Evolutionary conservation across 2,329 filamentous ascomycete genomes (phyloP).

Genomic region (Diaporthe sp.): DNA sequence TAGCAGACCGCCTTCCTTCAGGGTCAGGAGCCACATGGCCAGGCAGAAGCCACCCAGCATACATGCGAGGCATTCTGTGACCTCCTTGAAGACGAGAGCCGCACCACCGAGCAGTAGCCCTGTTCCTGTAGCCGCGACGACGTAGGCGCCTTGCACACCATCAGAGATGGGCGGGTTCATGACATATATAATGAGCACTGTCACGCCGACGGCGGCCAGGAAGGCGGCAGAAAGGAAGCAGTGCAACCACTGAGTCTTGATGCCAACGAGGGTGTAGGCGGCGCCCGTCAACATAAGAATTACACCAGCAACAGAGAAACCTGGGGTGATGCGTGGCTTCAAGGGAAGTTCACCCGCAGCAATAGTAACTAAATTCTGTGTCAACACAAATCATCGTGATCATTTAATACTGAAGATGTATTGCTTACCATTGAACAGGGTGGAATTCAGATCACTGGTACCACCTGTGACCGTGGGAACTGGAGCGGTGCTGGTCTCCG

Average conservation of each 20-base stretch:
- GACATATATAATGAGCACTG: slow-evolving; percentile 88
- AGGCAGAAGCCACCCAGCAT: slow-evolving; percentile 88
- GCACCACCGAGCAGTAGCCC: slow-evolving; percentile 80
- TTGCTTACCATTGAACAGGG: slow-evolving; percentile 31
- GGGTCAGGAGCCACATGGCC: slow-evolving; percentile 89
- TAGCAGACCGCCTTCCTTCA: slow-evolving; percentile 82
- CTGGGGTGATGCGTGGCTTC: slow-evolving; percentile 81
- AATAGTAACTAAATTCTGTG: slow-evolving; percentile 55
- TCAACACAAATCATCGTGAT: not conserved
- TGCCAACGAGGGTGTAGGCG: slow-evolving; percentile 80
- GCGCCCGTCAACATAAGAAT: slow-evolving; percentile 81
- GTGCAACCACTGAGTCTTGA: slow-evolving; percentile 84
- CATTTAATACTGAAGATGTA: not conserved
- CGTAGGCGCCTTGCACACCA: slow-evolving; percentile 86
- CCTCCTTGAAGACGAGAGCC: slow-evolving; percentile 83
- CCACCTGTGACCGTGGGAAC: slow-evolving; percentile 18
- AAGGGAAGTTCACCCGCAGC: slow-evolving; percentile 74
- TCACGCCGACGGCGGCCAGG: slow-evolving; percentile 78
- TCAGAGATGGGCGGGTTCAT: slow-evolving; percentile 83
- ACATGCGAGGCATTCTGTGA: slow-evolving; percentile 86
- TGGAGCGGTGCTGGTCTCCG: slow-evolving; percentile 22
- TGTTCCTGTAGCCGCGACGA: slow-evolving; percentile 81
- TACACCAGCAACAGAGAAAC: slow-evolving; percentile 81
- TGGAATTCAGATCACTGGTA: slow-evolving; percentile 28
- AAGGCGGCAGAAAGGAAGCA: slow-evolving; percentile 85